A percentile compares a stretch with the other conserved stretches of the same genome.
Conservation (phyloP, 2,329 filamentous ascomycete genomes). For the Atkinsonella hypoxylon region DNA sequence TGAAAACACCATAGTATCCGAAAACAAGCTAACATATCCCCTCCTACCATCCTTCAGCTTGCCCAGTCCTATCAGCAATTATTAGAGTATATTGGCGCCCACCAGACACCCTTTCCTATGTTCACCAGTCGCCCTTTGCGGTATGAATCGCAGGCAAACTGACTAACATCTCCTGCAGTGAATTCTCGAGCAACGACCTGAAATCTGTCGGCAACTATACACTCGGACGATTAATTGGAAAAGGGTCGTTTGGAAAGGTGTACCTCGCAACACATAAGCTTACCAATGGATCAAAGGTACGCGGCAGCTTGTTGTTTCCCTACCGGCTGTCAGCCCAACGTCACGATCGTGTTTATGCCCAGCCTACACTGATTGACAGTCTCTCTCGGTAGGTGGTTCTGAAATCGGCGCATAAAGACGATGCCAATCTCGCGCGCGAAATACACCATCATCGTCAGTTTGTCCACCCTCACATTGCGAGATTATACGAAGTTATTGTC, state of each 20-base stretch:
- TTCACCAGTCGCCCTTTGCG: neutral
- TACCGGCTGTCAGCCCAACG: neutral
- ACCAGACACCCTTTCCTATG: neutral
- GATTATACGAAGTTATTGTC: slow-evolving; percentile 95
- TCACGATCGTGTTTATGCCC: neutral
- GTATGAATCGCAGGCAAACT: slow-evolving; percentile 1
- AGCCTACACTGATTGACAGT: neutral
- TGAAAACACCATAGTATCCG: neutral
- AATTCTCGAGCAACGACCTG: slow-evolving; percentile 87
- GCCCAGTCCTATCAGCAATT: slow-evolving; percentile 94
- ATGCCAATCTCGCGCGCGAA: slow-evolving; percentile 89
- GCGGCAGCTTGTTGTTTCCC: slow-evolving; percentile 1
- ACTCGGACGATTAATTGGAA: slow-evolving; percentile 83
- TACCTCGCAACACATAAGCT: slow-evolving; percentile 94
- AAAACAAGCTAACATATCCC: neutral
- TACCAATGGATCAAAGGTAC: slow-evolving; percentile 92
- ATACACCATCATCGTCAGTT: slow-evolving; percentile 99
- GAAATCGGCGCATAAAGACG: slow-evolving; percentile 93
- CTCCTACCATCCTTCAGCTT: slow-evolving; percentile 45
- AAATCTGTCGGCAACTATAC: slow-evolving; percentile 91
- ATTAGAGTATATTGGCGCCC: slow-evolving; percentile 57
- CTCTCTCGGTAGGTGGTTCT: slow-evolving; percentile 64
- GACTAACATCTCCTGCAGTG: slow-evolving; percentile 40
- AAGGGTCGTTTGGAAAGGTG: slow-evolving; percentile 96
- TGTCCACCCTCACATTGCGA: slow-evolving; percentile 90